phyloP scores from a whole-genome alignment of 2,329 filamentous ascomycete species.

The Biscogniauxia marginata region DNA sequence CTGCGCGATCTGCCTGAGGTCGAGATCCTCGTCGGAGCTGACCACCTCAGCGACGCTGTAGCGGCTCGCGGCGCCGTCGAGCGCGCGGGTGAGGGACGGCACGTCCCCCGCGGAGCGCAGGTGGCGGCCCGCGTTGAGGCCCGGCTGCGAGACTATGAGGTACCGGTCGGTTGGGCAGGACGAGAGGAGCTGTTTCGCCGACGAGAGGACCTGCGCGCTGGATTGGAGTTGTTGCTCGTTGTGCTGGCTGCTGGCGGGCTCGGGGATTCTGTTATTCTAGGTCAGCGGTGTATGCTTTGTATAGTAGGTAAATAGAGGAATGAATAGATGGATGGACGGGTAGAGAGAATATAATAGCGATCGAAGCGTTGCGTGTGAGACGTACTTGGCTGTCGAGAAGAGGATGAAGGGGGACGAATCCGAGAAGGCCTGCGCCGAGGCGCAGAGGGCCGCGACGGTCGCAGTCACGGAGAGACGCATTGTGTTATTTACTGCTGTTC shows the following conservation, averaged over 20 bases:
- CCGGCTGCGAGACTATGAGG: conserved; percentile 74
- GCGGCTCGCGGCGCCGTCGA: conserved; percentile 37
- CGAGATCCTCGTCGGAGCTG: conserved; percentile 38
- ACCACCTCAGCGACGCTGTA: conserved; percentile 59
- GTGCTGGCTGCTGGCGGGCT: conserved; percentile 35
- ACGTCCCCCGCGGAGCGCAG: conserved; percentile 50
- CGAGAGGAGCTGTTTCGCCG: conserved; percentile 53
- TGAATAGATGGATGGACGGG: background rate
- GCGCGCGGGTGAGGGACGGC: conserved; percentile 49
- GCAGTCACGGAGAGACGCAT: conserved; percentile 57
- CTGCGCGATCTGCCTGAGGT: conserved; percentile 40
- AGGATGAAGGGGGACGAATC: conserved; percentile 89
- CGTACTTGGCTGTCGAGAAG: conserved; percentile 81
- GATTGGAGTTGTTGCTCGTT: conserved; percentile 47
- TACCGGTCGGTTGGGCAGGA: conserved; percentile 74
- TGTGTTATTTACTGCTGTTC: conserved; percentile 25
- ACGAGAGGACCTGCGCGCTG: conserved; percentile 41
- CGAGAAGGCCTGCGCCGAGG: conserved; percentile 68
- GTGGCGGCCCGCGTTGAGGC: conserved; percentile 67
- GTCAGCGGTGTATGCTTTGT: conserved; percentile 4
- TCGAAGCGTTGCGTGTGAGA: conserved; percentile 6
- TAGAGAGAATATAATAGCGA: conserved; percentile 5
- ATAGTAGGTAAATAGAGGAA: background rate
- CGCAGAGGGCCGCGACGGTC: conserved; percentile 53
- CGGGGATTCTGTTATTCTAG: conserved; percentile 21